A percentile compares a stretch with the other conserved stretches of the same genome.
phyloP scores from a whole-genome alignment of 2,329 filamentous ascomycete genomes.

The Myriosclerotinia duriaeana region DNA sequence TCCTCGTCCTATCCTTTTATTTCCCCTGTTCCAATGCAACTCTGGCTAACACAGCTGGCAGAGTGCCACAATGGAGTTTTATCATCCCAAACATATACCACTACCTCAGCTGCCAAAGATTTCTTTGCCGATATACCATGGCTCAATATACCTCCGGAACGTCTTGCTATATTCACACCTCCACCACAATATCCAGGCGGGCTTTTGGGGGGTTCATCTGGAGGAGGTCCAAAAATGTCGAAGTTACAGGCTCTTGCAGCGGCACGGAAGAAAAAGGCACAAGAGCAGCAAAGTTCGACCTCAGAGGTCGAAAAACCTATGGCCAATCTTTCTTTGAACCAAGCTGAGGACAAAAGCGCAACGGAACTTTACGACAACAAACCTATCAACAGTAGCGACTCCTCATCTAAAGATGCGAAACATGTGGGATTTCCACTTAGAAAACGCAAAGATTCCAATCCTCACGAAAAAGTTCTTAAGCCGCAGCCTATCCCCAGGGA shows the following conservation, averaged over 20 bases:
- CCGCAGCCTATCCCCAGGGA: conserved; percentile 22
- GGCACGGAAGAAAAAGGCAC: conserved; percentile 78
- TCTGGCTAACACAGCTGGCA: conserved; percentile 6
- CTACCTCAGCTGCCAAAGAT: conserved; percentile 49
- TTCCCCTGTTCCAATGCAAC: not conserved
- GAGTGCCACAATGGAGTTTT: conserved; percentile 19
- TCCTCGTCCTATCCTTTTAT: conserved; percentile 24
- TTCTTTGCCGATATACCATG: conserved; percentile 87
- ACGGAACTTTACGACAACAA: not conserved
- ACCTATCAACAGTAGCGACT: not conserved
- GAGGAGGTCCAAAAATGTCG: conserved; percentile 68
- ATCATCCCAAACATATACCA: conserved; percentile 25
- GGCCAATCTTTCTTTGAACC: conserved; percentile 30
- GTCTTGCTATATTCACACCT: conserved; percentile 64
- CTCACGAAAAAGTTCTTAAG: conserved; percentile 36
- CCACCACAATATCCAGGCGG: conserved; percentile 60
- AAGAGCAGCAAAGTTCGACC: conserved; percentile 51
- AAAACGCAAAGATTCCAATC: conserved; percentile 40
- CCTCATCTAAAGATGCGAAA: conserved; percentile 22
- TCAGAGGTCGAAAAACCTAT: conserved; percentile 36
- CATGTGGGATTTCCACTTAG: conserved; percentile 36
- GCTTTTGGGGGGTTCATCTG: conserved; percentile 73
- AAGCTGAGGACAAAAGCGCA: not conserved
- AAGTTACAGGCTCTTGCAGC: conserved; percentile 90
- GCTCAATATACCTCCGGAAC: conserved; percentile 68